These are phyloP conservation scores for Pezicula neosporulosa DNA, from an alignment of 2,329 filamentous ascomycete genomes.

Conservation along the genomic window DNA sequence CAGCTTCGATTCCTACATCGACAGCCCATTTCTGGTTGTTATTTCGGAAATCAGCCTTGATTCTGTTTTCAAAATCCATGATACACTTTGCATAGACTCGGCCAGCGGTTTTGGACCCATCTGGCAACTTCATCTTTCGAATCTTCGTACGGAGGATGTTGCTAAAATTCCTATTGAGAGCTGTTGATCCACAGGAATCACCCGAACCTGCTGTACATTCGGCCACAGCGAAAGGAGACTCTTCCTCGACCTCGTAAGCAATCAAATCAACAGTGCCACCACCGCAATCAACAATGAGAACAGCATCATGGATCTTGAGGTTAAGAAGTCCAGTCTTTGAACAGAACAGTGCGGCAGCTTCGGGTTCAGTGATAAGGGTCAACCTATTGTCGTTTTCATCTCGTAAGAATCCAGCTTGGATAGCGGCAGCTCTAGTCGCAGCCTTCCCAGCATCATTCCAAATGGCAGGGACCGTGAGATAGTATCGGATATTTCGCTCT, in stretches of 20 bases:
- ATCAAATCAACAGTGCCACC: conserved; percentile 99
- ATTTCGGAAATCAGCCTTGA: conserved; percentile 99
- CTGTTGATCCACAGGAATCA: conserved; percentile 97
- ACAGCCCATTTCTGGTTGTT: conserved; percentile 99
- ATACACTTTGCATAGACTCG: conserved; percentile 99
- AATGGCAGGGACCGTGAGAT: conserved; percentile 96
- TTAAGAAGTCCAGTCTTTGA: conserved; percentile 95
- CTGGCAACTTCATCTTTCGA: conserved; percentile 97
- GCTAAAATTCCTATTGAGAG: conserved; percentile 95
- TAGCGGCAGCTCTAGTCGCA: conserved; percentile 89
- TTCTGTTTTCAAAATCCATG: conserved; percentile 99
- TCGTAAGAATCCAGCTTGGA: conserved; percentile 92
- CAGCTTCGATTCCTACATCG: conserved; percentile 96
- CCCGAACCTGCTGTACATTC: conserved; percentile 97
- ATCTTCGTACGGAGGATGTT: conserved; percentile 98
- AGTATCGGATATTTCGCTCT: conserved; percentile 97
- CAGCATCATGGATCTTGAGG: conserved; percentile 97
- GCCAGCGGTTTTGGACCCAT: conserved; percentile 95
- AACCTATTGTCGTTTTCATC: conserved; percentile 97
- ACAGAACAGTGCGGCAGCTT: conserved; percentile 96
- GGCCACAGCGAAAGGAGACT: conserved; percentile 92
- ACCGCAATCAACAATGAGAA: conserved; percentile 96
- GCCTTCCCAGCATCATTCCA: conserved; percentile 99
- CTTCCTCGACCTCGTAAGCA: conserved; percentile 97
- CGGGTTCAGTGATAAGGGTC: conserved; percentile 92